Base-by-base conservation (phyloP, 768 basidiomycete species). In the Suillus brevipes region DNA sequence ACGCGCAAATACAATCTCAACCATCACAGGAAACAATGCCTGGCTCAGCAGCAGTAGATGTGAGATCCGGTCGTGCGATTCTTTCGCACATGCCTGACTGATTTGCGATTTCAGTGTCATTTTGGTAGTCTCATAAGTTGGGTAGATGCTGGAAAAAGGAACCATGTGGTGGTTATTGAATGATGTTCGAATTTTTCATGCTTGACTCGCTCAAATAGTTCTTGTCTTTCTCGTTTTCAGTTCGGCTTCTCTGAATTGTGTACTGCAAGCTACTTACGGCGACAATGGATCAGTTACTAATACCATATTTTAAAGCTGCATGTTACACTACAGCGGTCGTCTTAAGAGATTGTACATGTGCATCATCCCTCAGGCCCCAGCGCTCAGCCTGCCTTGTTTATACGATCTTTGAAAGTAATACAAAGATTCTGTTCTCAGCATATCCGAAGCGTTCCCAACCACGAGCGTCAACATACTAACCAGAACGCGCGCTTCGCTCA, bases 1-100 rank as follows among this genome's bases (percentile, higher is more conserved):
- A 77, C 65, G 1, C 75, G 74, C 6, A 55, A 66, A 40, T 65
- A 68, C 2, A 66, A 64, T 1, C 63, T 77, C 70, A 63, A 68
- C 0, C 0, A 28, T 1, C 75, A 76, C 23, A 67, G 66, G 36
- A 20, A 13, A 12, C 12, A 2, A 1, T 74, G 74, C 47, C 16
- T 6, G 4, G 36, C 37, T 28, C 25, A 23, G 23, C 23, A 58
- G 37, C 23, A 58, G 14, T 40, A 58, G 37, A 58, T 58, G 57
- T 58, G 23, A 40, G 57, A n/a, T n/a, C 20, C 5, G 10, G 25
- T 28, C 8, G 4, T 28, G 16, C 28, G 16, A 18, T 18, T 31
- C 50, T 18, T 18, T 25, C 28, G 28, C 16, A 28, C 18, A 52
- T 18, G 28, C 28, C 16, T 7, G 8, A 52, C 50, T 52, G 28